Conservation (phyloP, 2,329 filamentous ascomycete species). For the Huntiella abstrusa region DNA sequence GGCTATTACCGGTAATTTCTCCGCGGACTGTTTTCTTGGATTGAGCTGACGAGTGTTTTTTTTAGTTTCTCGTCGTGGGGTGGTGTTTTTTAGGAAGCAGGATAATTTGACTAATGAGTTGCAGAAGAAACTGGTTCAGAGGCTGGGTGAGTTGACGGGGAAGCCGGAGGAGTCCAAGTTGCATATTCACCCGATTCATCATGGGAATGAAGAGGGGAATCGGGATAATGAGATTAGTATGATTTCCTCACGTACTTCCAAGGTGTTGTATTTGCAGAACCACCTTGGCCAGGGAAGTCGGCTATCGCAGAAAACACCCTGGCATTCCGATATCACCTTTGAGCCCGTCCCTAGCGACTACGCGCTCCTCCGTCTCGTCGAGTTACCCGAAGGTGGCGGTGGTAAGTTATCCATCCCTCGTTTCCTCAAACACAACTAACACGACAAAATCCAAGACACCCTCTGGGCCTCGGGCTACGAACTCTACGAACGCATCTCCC, state of each 20-base stretch:
- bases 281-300: slow-evolving; percentile 20
- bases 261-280: slow-evolving; percentile 29
- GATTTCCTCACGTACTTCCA: slow-evolving; percentile 38
- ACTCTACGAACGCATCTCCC: slow-evolving; percentile 43
- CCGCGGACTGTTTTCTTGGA: background rate
- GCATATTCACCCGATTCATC: slow-evolving; percentile 41
- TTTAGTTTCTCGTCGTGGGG: slow-evolving; percentile 46
- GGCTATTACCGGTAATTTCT: slow-evolving; percentile 40
- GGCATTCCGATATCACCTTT: slow-evolving; percentile 48
- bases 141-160: slow-evolving; percentile 38
- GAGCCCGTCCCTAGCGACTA: slow-evolving; percentile 47
- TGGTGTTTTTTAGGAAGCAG: slow-evolving; percentile 52
- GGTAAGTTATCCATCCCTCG: slow-evolving; percentile 18
- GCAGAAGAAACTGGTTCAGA: slow-evolving; percentile 45
- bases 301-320: slow-evolving; percentile 28
- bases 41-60: background rate
- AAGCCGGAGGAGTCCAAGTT: slow-evolving; percentile 35
- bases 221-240: slow-evolving; percentile 43
- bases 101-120: slow-evolving; percentile 40
- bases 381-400: slow-evolving; percentile 35
- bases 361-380: slow-evolving; percentile 32
- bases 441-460: slow-evolving; percentile 26
- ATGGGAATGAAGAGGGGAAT: slow-evolving; percentile 30
- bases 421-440: background rate
- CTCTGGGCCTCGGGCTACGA: slow-evolving; percentile 52